Evolutionary conservation across 345 rosid genomes (phyloP).

Genomic region (Fremontodendron californicum): DNA sequence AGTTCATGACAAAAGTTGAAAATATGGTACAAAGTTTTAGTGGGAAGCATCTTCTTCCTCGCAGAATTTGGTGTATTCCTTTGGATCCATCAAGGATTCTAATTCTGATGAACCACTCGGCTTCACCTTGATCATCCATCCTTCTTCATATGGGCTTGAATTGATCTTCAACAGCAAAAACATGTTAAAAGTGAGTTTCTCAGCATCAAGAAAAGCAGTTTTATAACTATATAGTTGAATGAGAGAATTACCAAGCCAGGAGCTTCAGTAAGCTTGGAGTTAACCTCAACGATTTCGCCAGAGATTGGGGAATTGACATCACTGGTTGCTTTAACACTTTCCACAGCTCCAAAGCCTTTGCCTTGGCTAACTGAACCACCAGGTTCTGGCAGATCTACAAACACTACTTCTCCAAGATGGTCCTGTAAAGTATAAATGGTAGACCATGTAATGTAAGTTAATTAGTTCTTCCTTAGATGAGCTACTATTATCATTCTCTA

Average conservation of each 20-base stretch:
- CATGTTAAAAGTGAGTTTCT: not conserved
- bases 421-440: conserved; percentile 36
- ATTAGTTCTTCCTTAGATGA: not conserved
- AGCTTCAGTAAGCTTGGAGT: conserved; percentile 58
- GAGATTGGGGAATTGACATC: conserved; percentile 85
- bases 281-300: conserved; percentile 79
- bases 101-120: conserved; percentile 74
- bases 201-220: not conserved
- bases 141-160: conserved; percentile 82
- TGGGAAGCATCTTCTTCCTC: conserved; percentile 96
- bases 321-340: conserved; percentile 96
- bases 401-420: conserved; percentile 94
- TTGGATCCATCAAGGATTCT: conserved; percentile 69
- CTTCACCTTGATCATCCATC: conserved; percentile 99
- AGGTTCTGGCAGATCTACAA: conserved; percentile 74
- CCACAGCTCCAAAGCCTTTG: conserved; percentile 79
- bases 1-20: not conserved
- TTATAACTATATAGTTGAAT: not conserved
- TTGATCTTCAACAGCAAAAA: conserved; percentile 49
- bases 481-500: too few species aligned
- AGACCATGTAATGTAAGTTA: not conserved
- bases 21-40: conserved; percentile 28
- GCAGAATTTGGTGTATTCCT: conserved; percentile 81
- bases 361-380: conserved; percentile 55
- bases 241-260: conserved; percentile 65